Percentiles rank a stretch among this genome's conserved stretches.
Evolutionary conservation across 208 protist species (phyloP).

Genomic region (Trypanosoma vivax): DNA sequence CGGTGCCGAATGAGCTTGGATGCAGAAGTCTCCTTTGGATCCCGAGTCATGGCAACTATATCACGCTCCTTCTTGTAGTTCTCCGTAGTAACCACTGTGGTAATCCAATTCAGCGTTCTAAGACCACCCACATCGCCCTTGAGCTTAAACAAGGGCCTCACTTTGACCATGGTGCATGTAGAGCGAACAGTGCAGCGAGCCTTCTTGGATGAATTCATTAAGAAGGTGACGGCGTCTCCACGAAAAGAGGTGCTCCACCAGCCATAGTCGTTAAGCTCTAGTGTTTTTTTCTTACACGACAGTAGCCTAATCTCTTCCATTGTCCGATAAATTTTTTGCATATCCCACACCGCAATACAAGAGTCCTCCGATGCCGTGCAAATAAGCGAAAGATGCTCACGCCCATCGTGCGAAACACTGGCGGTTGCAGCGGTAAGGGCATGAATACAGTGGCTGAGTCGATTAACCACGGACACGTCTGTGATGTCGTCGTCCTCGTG

Average conservation of each 20-base stretch:
- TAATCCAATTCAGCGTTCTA: constrained; percentile 67
- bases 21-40: constrained; percentile 24
- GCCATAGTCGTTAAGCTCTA: neutral
- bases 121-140: constrained; percentile 74
- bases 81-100: constrained; percentile 60
- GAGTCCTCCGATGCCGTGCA: constrained; percentile 81
- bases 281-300: neutral
- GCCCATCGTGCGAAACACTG: constrained; percentile 10
- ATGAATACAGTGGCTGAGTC: constrained; percentile 51
- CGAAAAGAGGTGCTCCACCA: neutral
- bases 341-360: constrained; percentile 78
- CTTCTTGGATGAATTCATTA: constrained; percentile 14
- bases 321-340: constrained; percentile 67
- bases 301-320: constrained; percentile 42
- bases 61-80: constrained; percentile 30
- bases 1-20: constrained; percentile 21
- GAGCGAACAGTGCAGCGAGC: constrained; percentile 42
- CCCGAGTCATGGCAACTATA: constrained; percentile 22
- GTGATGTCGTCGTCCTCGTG: constrained; percentile 37
- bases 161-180: constrained; percentile 67
- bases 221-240: constrained; percentile 67
- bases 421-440: constrained; percentile 18
- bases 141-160: constrained; percentile 71
- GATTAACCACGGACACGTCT: constrained; percentile 31
- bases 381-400: constrained; percentile 74